phyloP scores from a whole-genome alignment of 2,329 filamentous ascomycete genomes.

The Paraconiothyrium sp. region DNA sequence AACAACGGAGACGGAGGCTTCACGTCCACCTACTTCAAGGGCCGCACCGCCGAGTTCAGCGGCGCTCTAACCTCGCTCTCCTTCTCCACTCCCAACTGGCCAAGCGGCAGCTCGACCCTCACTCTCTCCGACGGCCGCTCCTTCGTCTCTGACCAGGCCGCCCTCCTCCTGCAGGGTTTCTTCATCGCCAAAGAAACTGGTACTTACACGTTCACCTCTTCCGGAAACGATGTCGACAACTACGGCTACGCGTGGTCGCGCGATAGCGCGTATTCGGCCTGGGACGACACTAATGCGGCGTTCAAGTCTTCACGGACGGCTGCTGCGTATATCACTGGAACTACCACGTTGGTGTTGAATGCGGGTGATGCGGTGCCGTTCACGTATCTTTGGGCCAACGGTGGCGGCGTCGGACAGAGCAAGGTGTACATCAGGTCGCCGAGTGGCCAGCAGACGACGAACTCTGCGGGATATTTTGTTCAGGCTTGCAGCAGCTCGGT shows the following conservation, averaged over 20 bases:
- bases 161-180: neutral
- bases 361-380: neutral
- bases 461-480: neutral
- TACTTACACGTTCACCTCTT: neutral
- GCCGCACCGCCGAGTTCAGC: neutral
- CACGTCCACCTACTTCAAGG: neutral
- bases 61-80: neutral
- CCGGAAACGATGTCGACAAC: neutral
- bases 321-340: neutral
- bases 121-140: neutral
- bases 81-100: neutral
- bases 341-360: neutral
- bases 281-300: neutral
- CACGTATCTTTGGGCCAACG: neutral
- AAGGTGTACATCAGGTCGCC: neutral
- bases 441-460: neutral
- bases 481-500: neutral
- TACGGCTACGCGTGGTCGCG: neutral
- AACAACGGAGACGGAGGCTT: neutral
- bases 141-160: neutral
- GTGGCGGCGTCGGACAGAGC: neutral
- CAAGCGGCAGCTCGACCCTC: neutral
- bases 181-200: constrained; percentile 2
- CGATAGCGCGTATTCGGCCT: neutral
- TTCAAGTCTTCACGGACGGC: neutral